Base-by-base conservation (phyloP, 2,329 filamentous ascomycete genomes). In the Diaporthe sp. region DNA sequence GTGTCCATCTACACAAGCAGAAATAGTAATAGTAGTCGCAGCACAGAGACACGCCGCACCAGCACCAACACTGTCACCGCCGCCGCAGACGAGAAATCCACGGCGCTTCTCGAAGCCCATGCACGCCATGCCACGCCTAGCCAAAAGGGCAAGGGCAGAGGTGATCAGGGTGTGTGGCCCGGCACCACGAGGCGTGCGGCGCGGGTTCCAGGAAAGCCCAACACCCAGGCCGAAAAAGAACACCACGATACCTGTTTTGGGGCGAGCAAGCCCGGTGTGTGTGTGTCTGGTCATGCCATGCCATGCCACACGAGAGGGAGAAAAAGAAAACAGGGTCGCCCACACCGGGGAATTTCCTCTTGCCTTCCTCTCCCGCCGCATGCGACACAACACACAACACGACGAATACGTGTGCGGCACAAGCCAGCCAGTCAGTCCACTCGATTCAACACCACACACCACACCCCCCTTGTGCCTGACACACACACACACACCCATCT, bases 41-140 rank as follows among this genome's bases (percentile, higher is more conserved):
- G 49, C 60, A 47, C 60, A 47, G 39, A 65, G 25, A 34, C 61
- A 49, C 25, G 42, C 61, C 42, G 61, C 42, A 47, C 61, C 61
- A 65, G 17, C 63, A 68, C 44, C 28, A n/a, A n/a, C 47, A 25
- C n/a, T n/a, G 10, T 34, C 17, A 31, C 39, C 42, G 13, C 61
- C 17, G 22, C 25, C 42, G 61, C 42, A 31, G 42, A 31, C 47
- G 44, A 47, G 13, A 22, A 28, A 37, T 51, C 61, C 44, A 51
- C 42, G 61, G 61, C 44, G 61, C 44, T 67, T 67, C 61, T 67
- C 61, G 44, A 51, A 25, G 61, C 61, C 61, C 31, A 67, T 65
- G 39, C 61, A 65, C 20, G 28, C 42, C 37, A 65, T n/a, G 42
- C 42, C 61, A n/a, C 42, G 42, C 20, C 28, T 2, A 25, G 25